Conservation (phyloP, 2,329 filamentous ascomycete genomes). For the Sporothrix mexicana region DNA sequence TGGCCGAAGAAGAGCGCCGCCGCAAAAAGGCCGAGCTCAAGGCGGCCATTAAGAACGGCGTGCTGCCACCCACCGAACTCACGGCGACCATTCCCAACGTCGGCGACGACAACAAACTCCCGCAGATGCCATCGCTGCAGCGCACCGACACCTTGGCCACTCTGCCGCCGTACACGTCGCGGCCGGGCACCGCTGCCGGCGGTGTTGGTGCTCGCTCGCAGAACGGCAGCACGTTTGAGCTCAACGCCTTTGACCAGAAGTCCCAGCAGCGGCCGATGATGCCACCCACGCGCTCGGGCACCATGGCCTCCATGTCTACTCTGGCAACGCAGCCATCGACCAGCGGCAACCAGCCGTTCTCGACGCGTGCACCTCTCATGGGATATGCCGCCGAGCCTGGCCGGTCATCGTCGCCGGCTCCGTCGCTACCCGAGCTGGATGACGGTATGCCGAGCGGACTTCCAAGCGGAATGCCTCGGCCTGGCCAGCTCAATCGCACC, state of each 20-base stretch:
- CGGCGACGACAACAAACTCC: constrained; percentile 55
- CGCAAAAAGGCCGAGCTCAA: constrained; percentile 58
- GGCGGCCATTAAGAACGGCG: constrained; percentile 61
- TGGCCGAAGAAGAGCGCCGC: constrained; percentile 76
- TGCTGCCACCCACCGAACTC: constrained; percentile 56
- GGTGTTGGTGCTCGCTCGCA: neutral
- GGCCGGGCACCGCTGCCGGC: constrained; percentile 57
- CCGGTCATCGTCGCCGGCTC: constrained; percentile 42
- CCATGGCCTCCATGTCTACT: constrained; percentile 40
- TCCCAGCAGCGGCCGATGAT: constrained; percentile 52
- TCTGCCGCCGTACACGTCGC: constrained; percentile 67
- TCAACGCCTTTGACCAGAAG: constrained; percentile 58
- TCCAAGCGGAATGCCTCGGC: constrained; percentile 38
- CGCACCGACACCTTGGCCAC: constrained; percentile 67
- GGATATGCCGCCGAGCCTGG: constrained; percentile 44
- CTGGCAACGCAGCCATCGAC: constrained; percentile 32
- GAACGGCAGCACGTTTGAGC: constrained; percentile 52
- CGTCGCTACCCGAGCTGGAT: constrained; percentile 37
- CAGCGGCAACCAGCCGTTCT: constrained; percentile 38
- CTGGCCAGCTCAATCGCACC: constrained; percentile 39
- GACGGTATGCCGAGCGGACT: constrained; percentile 32
- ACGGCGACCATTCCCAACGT: constrained; percentile 70
- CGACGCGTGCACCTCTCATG: constrained; percentile 44
- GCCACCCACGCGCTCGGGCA: constrained; percentile 45
- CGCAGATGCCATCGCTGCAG: constrained; percentile 62